Evolutionary conservation across 441 rosid genomes (phyloP), one percentile per base, ranked within the genome.

Genomic region (Euphorbia neoarborescens): DNA sequence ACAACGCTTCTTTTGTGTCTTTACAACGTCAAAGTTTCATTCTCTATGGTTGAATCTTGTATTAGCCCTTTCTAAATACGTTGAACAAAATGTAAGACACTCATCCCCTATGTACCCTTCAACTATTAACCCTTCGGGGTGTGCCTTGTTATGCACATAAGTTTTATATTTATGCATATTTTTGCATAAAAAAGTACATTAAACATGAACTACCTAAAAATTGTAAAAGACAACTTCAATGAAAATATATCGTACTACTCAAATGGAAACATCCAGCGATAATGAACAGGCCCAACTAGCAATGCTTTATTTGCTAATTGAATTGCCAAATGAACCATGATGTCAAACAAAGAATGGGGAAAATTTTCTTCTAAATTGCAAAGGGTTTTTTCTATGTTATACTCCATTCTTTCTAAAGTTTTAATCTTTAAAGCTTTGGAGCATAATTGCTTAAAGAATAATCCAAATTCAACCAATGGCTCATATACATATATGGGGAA

Each of bases 211-310:
- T n/a, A n/a, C n/a, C n/a, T n/a, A n/a, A n/a, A n/a, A n/a, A n/a
- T n/a, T n/a, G n/a, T n/a, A n/a, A n/a, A n/a, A n/a, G n/a, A n/a
- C n/a, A n/a, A n/a, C n/a, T n/a, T n/a, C n/a, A n/a, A n/a, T n/a
- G n/a, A n/a, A n/a, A n/a, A n/a, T n/a, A n/a, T n/a, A n/a, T n/a
- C 32, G 51, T 57, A 61, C 37, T 71, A 12, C 70, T 66, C 72
- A 56, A n/a, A 35, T 1, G 53, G 62, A 22, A 28, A 69, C 72
- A 69, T 69, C 72, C 53, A 69, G 7, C 22, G 64, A 37, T 54
- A 69, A 20, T 56, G 64, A 2, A 56, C 42, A 19, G 20, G 72
- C 4, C 72, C 54, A 6, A 28, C 53, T 3, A 57, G 3, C 62
- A 22, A 56, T 20, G 20, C 72, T 24, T 32, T 22, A n/a, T n/a